These are phyloP conservation scores for Maudiozyma humilis DNA, from an alignment of 1,139 yeast genomes.

Conservation along the genomic window DNA sequence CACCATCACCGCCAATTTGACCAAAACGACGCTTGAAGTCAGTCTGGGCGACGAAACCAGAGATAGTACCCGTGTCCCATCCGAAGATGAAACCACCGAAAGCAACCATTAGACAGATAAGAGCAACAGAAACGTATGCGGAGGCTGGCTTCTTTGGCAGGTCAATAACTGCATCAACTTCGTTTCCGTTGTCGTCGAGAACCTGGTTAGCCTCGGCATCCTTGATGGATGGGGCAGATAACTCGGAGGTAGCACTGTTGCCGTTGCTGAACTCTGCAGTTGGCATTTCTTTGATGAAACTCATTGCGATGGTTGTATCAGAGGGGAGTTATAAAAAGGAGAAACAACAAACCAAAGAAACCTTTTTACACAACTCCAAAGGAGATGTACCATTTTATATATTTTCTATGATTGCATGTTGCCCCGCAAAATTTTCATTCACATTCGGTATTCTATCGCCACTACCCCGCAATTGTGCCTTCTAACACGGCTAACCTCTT, in stretches of 20 bases:
- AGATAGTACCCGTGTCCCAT: slow-evolving; percentile 5
- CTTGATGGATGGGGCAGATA: slow-evolving; percentile 2
- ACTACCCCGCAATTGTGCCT: background rate
- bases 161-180: background rate
- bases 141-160: slow-evolving; percentile 6
- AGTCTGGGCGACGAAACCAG: slow-evolving; percentile 3
- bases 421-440: no score
- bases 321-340: background rate
- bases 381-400: no score
- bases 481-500: background rate
- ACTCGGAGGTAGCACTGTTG: background rate
- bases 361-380: no score
- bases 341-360: no score
- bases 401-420: no score
- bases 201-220: background rate
- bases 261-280: background rate
- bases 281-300: background rate
- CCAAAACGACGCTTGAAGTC: slow-evolving; percentile 2
- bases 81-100: slow-evolving; percentile 4
- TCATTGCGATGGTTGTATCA: background rate
- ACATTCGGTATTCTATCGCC: no score
- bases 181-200: background rate
- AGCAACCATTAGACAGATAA: slow-evolving; percentile 2
- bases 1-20: background rate
- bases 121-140: background rate